Base-by-base conservation (phyloP, 2,329 filamentous ascomycete genomes). In the Penicillium sp. region DNA sequence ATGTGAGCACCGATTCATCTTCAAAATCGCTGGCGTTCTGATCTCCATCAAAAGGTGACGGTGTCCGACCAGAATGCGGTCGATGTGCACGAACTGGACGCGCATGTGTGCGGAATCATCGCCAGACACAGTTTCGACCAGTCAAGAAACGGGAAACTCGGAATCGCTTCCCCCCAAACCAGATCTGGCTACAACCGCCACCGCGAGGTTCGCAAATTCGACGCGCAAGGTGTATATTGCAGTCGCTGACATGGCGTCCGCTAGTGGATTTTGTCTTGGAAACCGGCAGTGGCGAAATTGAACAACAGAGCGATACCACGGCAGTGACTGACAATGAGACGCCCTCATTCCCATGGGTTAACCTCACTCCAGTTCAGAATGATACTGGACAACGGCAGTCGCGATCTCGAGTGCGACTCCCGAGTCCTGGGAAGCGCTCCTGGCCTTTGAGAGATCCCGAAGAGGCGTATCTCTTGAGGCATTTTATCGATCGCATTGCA, bases 211-310 rank as follows among this genome's bases (percentile, higher is more conserved):
- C 18, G 44, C 37, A 15, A 23, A 17, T 27, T 6, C 5, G 4
- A 16, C 16, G 25, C 15, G 13, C 15, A n/a, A 13, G n/a, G n/a
- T n/a, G n/a, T n/a, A n/a, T n/a, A n/a, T n/a, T n/a, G n/a, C n/a
- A n/a, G 6, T 12, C 3, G 14, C 48, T 51, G 32, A 52, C 32
- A 30, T 4, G n/a, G n/a, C n/a, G n/a, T 16, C 1, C 1, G 10
- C 5, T 25, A 52, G 50, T 52, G 16, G 50, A 52, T 22, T 52
- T 52, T 38, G 36, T 52, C 9, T 33, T 52, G 2, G 50, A 52
- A 32, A 45, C 40, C 1, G 50, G 50, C 4, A 51, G 36, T n/a
- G 50, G 42, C 4, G 44, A 47, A 2, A 16, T 26, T 2, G 48
- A 47, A 26, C 33, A 18, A 17, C 22, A 20, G 25, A 30, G 16